phyloP scores from a whole-genome alignment of 495 filamentous ascomycete genomes.

The Hypoxylon rickii region DNA sequence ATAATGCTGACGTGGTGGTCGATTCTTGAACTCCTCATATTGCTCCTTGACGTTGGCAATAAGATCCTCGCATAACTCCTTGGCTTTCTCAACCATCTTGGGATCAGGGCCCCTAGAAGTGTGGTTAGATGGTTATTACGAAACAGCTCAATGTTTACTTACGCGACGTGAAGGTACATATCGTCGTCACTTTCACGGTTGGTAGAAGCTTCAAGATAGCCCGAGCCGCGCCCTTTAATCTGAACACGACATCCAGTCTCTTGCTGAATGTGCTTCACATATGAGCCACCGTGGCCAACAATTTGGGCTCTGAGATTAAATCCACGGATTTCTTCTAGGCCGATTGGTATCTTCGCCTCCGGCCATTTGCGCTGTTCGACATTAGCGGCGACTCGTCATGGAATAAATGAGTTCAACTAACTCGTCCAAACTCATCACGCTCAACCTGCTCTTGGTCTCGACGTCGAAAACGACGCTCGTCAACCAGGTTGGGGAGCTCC shows the following conservation, averaged over 20 bases:
- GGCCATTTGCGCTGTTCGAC: conserved; percentile 91
- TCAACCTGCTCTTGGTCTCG: conserved; percentile 89
- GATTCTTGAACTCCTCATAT: conserved; percentile 87
- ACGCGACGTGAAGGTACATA: conserved; percentile 97
- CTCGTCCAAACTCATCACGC: conserved; percentile 90
- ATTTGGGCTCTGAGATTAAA: conserved; percentile 96
- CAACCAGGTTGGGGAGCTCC: conserved; percentile 91
- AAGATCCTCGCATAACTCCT: conserved; percentile 85
- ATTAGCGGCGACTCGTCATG: conserved; percentile 37
- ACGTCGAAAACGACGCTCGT: conserved; percentile 90
- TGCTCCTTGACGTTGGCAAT: conserved; percentile 79
- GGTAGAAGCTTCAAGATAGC: conserved; percentile 85
- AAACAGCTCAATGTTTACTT: conserved; percentile 41
- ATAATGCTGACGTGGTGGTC: conserved; percentile 71
- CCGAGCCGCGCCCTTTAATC: conserved; percentile 96
- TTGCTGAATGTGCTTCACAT: conserved; percentile 96
- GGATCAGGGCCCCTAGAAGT: conserved; percentile 77
- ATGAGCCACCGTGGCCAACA: conserved; percentile 87
- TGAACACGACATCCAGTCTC: conserved; percentile 94
- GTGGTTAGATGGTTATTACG: conserved; percentile 37
- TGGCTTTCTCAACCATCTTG: conserved; percentile 81
- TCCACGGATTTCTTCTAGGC: conserved; percentile 87
- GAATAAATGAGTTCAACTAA: conserved; percentile 48
- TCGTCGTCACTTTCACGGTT: conserved; percentile 87
- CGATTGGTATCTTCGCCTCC: conserved; percentile 88